Conservation (phyloP, 2,329 filamentous ascomycete species). For the Aureobasidium leucospermi region DNA sequence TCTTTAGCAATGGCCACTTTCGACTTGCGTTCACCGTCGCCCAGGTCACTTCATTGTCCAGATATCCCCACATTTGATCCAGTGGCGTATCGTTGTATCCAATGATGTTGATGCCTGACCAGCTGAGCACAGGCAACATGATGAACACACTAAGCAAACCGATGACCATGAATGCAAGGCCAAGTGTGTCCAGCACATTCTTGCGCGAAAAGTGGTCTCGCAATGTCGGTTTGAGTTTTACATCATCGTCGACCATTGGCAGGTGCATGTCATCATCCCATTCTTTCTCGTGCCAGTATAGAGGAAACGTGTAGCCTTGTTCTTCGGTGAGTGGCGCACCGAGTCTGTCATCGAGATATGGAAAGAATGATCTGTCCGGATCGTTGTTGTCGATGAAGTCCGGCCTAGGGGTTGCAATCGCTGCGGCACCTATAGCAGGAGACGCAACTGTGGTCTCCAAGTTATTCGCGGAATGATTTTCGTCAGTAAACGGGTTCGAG, state of each 20-base stretch:
- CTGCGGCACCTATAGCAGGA: neutral
- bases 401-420: neutral
- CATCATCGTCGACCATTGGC: conserved; percentile 44
- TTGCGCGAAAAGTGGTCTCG: conserved; percentile 40
- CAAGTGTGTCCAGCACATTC: conserved; percentile 37
- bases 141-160: conserved; percentile 46
- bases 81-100: conserved; percentile 32
- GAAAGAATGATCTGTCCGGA: conserved; percentile 31
- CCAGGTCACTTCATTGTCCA: conserved; percentile 28
- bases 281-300: conserved; percentile 45
- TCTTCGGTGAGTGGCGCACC: conserved; percentile 37
- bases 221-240: conserved; percentile 34
- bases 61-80: conserved; percentile 30
- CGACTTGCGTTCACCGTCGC: conserved; percentile 39
- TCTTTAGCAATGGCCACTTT: conserved; percentile 41
- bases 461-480: conserved; percentile 16
- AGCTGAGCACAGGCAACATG: conserved; percentile 44
- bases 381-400: conserved; percentile 19
- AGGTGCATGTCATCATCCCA: conserved; percentile 49
- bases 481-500: conserved; percentile 29
- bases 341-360: conserved; percentile 41
- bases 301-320: conserved; percentile 35
- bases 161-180: conserved; percentile 38
- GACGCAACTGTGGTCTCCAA: conserved; percentile 14
- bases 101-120: conserved; percentile 33